These are phyloP conservation scores for Yamadazyma epiphylla DNA, from an alignment of 1,139 yeast species.

Conservation along the genomic window DNA sequence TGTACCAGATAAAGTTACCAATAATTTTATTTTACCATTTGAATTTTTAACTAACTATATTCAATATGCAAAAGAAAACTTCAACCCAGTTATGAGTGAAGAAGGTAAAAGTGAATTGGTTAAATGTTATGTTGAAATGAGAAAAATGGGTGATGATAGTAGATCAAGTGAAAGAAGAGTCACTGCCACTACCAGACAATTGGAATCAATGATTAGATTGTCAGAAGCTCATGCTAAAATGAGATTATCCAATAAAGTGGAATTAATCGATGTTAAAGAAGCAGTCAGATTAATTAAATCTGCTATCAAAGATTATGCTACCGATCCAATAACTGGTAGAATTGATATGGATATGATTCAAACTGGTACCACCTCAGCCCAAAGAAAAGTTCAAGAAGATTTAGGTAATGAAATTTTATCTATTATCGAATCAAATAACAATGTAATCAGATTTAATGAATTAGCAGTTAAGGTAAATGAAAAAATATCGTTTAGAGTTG, in stretches of 20 bases:
- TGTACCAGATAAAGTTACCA: slow-evolving; percentile 67
- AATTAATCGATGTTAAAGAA: slow-evolving; percentile 81
- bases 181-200: slow-evolving; percentile 96
- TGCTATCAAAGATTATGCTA: slow-evolving; percentile 96
- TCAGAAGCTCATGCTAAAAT: slow-evolving; percentile 97
- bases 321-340: slow-evolving; percentile 94
- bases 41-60: slow-evolving; percentile 86
- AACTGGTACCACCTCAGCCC: slow-evolving; percentile 91
- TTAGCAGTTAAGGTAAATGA: slow-evolving; percentile 65
- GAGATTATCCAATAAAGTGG: slow-evolving; percentile 73
- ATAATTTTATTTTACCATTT: slow-evolving; percentile 69
- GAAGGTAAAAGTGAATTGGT: slow-evolving; percentile 86
- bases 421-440: slow-evolving; percentile 40
- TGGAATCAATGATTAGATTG: slow-evolving; percentile 92
- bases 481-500: slow-evolving; percentile 63
- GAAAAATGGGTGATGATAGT: slow-evolving; percentile 89
- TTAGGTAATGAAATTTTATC: slow-evolving; percentile 57
- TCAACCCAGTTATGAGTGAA: slow-evolving; percentile 70
- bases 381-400: slow-evolving; percentile 75
- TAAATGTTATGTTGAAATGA: slow-evolving; percentile 88
- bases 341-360: slow-evolving; percentile 97
- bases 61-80: slow-evolving; percentile 84
- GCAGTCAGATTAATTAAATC: slow-evolving; percentile 89
- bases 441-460: slow-evolving; percentile 56
- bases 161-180: slow-evolving; percentile 84